Evolutionary conservation across 306 rosid genomes (phyloP), one percentile per base, ranked within the genome.

Genomic region (Cicer chorassanicum): DNA sequence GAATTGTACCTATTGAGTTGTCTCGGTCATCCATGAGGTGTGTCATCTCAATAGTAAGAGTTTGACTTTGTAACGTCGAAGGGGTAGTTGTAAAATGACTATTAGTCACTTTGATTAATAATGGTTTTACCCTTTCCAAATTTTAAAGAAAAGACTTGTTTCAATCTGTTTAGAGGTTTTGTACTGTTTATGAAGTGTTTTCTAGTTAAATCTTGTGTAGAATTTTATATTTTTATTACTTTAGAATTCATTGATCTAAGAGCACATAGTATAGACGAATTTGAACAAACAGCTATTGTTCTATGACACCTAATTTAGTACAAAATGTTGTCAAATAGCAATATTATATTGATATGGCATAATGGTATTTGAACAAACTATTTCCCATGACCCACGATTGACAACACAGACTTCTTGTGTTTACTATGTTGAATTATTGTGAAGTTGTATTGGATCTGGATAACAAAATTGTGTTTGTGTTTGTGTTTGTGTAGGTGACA

Each of bases 401-500:
- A 54, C n/a, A 8, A 54, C 36, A 4, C 10, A 0, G 24, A 29
- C 3, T 8, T 24, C 24, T 42, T 62, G 55, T 53, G 34, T 43
- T 60, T 51, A 14, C 53, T 39, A 44, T 7, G 48, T n/a, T 73
- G 10, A 43, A 41, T 60, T 14, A 60, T 73, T 36, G 53, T 44
- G 42, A 53, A 59, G 21, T 78, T 66, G 39, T 68, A 29, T 55
- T 48, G 77, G 15, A 73, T 67, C 49, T 61, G 40, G 73, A 51
- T 24, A 43, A 14, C 69, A 14, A 65, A 83, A 68, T 67, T 41
- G 16, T 72, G 76, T 55, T 66, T 83, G 54, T 72, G 76, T 55
- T 66, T 83, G 54, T 69, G 43, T 3, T 50, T 49, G 19, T 76
- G 74, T 77, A 94, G 99, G 88, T 94, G 76, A 82, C 93, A 12